Evolutionary conservation across 768 basidiomycete genomes (phyloP).

Genomic region (Phlegmacium glaucopus): DNA sequence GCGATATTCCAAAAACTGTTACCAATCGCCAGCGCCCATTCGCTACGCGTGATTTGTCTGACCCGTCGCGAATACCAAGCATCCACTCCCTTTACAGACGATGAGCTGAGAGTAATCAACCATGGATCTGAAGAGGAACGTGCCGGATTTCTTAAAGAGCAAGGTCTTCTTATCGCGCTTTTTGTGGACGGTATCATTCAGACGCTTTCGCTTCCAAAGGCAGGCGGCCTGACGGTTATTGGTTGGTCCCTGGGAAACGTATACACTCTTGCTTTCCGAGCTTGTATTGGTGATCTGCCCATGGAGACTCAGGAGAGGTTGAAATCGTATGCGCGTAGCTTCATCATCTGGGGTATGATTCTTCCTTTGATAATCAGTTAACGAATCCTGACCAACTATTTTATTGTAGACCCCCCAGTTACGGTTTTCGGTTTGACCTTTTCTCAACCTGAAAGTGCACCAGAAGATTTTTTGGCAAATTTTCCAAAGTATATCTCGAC

Average conservation of each 20-base stretch:
- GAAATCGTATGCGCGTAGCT: conserved; percentile 16
- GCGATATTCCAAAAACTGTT: conserved; percentile 14
- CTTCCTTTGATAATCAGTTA: too few species aligned
- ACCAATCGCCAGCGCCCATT: conserved; percentile 16
- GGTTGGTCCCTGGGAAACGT: conserved; percentile 35
- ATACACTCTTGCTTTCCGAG: conserved; percentile 20
- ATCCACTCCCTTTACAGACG: conserved; percentile 30
- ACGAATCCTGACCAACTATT: not conserved
- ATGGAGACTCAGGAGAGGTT: conserved; percentile 12
- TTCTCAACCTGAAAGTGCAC: conserved; percentile 19
- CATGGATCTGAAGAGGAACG: conserved; percentile 21
- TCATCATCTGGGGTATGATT: conserved; percentile 8
- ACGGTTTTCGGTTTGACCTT: conserved; percentile 21
- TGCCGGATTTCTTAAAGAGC: conserved; percentile 19
- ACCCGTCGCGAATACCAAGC: conserved; percentile 35
- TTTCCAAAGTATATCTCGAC: conserved; percentile 23
- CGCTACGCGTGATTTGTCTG: conserved; percentile 32
- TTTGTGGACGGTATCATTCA: conserved; percentile 32
- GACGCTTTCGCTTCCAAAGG: conserved; percentile 21
- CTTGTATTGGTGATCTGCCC: conserved; percentile 14
- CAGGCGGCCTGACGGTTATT: conserved; percentile 26
- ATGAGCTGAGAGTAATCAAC: conserved; percentile 16
- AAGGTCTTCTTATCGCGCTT: conserved; percentile 28
- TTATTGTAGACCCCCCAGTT: conserved; percentile 20
- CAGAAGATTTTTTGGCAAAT: conserved; percentile 9